Evolutionary conservation across 2,329 filamentous ascomycete genomes (phyloP).

Genomic region (Atkinsonella texensis): DNA sequence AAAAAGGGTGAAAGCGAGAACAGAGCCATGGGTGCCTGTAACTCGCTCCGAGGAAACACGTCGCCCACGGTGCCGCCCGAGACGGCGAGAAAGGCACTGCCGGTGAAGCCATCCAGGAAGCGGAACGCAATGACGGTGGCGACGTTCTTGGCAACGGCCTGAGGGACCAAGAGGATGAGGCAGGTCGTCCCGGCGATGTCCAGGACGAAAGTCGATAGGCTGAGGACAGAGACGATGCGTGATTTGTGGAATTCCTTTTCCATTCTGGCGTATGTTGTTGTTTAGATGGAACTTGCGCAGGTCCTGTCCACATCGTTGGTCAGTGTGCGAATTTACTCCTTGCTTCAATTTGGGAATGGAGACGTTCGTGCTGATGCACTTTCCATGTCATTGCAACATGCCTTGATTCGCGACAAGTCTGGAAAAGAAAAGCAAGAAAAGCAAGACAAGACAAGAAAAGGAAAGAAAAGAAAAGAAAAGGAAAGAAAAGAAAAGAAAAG

Average conservation of each 20-base stretch:
- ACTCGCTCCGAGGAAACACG: constrained; percentile 54
- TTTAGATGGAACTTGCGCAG: constrained; percentile 80
- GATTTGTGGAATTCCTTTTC: constrained; percentile 61
- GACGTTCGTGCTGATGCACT: neutral
- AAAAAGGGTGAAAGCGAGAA: constrained; percentile 57
- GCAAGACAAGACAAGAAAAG: no score
- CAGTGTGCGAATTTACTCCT: neutral
- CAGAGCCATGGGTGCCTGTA: constrained; percentile 74
- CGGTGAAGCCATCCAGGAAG: constrained; percentile 65
- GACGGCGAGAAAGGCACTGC: constrained; percentile 58
- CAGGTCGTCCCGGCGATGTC: constrained; percentile 65
- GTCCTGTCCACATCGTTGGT: constrained; percentile 39
- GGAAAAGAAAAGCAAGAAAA: neutral
- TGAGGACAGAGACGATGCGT: constrained; percentile 62
- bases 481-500: no score
- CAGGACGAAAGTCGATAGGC: constrained; percentile 71
- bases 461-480: no score
- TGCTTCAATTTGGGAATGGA: neutral
- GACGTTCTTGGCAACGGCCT: constrained; percentile 72
- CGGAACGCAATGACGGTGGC: constrained; percentile 64
- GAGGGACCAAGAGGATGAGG: constrained; percentile 69
- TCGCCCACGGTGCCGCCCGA: constrained; percentile 81
- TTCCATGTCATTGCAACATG: no score
- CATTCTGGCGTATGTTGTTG: constrained; percentile 68
- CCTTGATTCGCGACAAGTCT: no score